Percentiles rank a stretch among this genome's conserved stretches.
Conservation (phyloP, 768 basidiomycete genomes). For the Coprinopsis sp. region DNA sequence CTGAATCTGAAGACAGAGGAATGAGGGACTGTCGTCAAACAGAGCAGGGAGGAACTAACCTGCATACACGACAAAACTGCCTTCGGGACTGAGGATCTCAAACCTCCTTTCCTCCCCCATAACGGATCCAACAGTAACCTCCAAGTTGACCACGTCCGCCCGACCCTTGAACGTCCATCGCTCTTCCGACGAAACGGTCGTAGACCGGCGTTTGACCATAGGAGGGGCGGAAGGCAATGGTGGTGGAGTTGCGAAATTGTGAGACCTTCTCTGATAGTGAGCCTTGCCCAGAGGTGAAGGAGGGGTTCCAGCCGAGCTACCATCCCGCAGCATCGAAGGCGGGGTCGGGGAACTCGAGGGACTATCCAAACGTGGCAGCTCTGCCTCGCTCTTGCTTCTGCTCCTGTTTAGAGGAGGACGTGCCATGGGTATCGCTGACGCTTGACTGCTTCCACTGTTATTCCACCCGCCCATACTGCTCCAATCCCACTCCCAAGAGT, state of each 20-base stretch:
- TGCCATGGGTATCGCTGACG: slow-evolving; percentile 12
- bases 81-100: slow-evolving; percentile 73
- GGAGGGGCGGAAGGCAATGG: slow-evolving; percentile 24
- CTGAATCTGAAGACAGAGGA: slow-evolving; percentile 35
- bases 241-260: slow-evolving; percentile 10
- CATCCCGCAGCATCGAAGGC: background rate
- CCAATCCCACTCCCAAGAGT: slow-evolving; percentile 30
- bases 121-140: slow-evolving; percentile 58
- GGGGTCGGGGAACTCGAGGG: background rate
- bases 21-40: background rate
- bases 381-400: slow-evolving; percentile 60
- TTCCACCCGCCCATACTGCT: slow-evolving; percentile 23
- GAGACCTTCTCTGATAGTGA: slow-evolving; percentile 16
- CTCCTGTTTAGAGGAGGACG: slow-evolving; percentile 36
- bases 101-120: slow-evolving; percentile 53
- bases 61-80: slow-evolving; percentile 71
- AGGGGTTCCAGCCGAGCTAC: background rate
- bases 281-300: slow-evolving; percentile 1
- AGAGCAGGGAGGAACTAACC: slow-evolving; percentile 33
- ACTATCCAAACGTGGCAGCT: slow-evolving; percentile 29
- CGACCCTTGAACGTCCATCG: slow-evolving; percentile 71
- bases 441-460: slow-evolving; percentile 18
- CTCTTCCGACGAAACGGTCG: slow-evolving; percentile 47
- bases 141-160: slow-evolving; percentile 66
- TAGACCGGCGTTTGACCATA: slow-evolving; percentile 23